Evolutionary conservation across 139 green algal species (phyloP).

Genomic region (Closterium sp.): DNA sequence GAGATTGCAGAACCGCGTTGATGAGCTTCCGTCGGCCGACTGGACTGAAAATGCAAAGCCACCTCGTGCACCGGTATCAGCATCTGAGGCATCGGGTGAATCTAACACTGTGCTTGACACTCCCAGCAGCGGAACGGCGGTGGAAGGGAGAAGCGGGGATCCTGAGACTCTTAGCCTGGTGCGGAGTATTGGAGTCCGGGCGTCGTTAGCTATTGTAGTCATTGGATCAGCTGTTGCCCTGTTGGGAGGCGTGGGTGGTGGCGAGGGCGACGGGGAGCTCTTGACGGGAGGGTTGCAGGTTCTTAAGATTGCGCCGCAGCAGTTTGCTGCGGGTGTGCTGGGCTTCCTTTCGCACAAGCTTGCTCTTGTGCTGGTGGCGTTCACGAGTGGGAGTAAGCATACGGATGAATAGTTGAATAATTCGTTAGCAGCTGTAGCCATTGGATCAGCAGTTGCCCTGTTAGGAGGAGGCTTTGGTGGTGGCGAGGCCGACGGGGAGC

Average conservation of each 20-base stretch:
- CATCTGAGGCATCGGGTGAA: not conserved
- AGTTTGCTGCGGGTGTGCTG: not conserved
- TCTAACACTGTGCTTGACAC: not conserved
- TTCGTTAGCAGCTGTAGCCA: too few species aligned
- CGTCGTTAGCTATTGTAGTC: not conserved
- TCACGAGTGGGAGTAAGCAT: not conserved
- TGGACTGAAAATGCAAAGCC: too few species aligned
- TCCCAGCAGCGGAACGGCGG: not conserved
- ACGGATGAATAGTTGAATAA: not conserved
- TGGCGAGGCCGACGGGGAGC: too few species aligned
- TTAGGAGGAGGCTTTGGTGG: too few species aligned
- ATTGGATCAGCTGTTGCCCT: constrained; percentile 12
- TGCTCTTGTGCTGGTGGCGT: not conserved
- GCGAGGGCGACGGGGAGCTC: not conserved
- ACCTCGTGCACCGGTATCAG: too few species aligned
- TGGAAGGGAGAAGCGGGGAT: not conserved
- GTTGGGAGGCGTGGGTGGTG: not conserved
- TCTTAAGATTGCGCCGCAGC: not conserved
- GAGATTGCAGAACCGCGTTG: not conserved
- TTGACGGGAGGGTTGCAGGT: not conserved
- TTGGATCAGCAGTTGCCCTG: too few species aligned
- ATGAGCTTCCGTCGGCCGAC: not conserved
- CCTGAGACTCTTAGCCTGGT: not conserved
- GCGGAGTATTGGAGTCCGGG: not conserved
- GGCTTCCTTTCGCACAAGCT: not conserved